phyloP scores from a whole-genome alignment of 805 yeast species.

The Lipomyces yamadae region DNA sequence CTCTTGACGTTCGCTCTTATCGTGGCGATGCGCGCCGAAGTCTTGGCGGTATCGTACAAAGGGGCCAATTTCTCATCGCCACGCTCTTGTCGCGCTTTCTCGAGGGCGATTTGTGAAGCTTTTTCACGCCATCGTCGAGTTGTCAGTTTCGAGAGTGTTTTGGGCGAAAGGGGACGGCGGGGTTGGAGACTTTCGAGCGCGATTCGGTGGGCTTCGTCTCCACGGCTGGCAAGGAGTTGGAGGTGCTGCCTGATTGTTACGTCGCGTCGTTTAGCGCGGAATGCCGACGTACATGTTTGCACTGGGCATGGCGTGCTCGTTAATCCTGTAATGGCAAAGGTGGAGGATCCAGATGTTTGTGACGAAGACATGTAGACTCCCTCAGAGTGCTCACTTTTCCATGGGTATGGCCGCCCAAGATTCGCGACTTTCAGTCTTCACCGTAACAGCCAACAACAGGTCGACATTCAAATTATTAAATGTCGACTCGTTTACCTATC shows the following conservation, averaged over 20 bases:
- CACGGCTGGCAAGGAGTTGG: constrained; percentile 8
- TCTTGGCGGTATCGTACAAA: constrained; percentile 7
- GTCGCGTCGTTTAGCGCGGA: constrained; percentile 14
- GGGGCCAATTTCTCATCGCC: constrained; percentile 10
- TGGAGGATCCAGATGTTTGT: neutral
- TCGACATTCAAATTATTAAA: neutral
- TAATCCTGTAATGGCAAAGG: neutral
- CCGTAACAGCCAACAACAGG: neutral
- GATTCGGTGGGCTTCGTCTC: constrained; percentile 1
- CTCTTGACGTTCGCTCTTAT: constrained; percentile 1
- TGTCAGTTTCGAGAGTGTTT: constrained; percentile 6
- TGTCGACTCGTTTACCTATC: neutral
- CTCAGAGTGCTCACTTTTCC: neutral
- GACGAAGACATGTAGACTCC: neutral
- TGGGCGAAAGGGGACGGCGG: constrained; percentile 4
- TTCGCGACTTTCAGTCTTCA: too few species aligned
- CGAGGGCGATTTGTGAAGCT: neutral
- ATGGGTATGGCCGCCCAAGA: too few species aligned
- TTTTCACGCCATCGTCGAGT: constrained; percentile 13
- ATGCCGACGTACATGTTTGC: constrained; percentile 4
- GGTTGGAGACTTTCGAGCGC: constrained; percentile 5
- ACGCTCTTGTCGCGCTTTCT: constrained; percentile 10
- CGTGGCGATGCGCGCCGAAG: constrained; percentile 6
- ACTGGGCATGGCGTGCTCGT: neutral
- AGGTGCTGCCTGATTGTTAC: constrained; percentile 14